A percentile compares a stretch with the other conserved stretches of the same genome.
These are phyloP conservation scores for Blastocystis sp. DNA, from an alignment of 352 stramenopile genomes.

Conservation along the genomic window DNA sequence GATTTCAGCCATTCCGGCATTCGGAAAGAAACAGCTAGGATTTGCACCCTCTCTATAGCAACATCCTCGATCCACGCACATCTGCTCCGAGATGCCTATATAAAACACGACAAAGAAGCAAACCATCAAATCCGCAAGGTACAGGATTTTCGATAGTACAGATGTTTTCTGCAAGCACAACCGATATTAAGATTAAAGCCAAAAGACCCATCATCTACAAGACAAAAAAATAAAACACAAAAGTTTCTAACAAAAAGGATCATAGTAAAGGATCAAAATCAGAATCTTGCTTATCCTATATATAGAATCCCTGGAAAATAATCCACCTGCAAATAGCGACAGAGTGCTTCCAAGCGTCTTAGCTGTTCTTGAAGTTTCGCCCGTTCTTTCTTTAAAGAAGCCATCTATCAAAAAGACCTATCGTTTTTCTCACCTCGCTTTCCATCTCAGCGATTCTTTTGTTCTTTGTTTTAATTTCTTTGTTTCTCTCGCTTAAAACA, in stretches of 20 bases:
- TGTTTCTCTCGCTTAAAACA: neutral
- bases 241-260: neutral
- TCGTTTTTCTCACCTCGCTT: neutral
- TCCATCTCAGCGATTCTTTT: neutral
- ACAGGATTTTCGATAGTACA: conserved; percentile 54
- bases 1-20: conserved; percentile 47
- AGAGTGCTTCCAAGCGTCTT: neutral
- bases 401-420: neutral
- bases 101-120: neutral
- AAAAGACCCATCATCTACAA: neutral
- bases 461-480: conserved; percentile 38
- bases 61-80: conserved; percentile 56
- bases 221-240: conserved; percentile 1
- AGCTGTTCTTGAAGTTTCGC: neutral
- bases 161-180: neutral
- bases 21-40: conserved; percentile 41
- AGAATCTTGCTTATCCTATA: neutral
- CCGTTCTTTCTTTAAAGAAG: conserved; percentile 8
- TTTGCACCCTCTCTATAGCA: conserved; percentile 29
- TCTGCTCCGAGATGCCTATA: conserved; percentile 36
- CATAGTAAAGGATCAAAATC: conserved; percentile 29
- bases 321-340: conserved; percentile 5
- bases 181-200: neutral
- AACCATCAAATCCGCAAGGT: conserved; percentile 30
- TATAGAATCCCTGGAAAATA: neutral